phyloP scores from a whole-genome alignment of 192 early-diverging fungal genomes.

The Pilaira anomala region DNA sequence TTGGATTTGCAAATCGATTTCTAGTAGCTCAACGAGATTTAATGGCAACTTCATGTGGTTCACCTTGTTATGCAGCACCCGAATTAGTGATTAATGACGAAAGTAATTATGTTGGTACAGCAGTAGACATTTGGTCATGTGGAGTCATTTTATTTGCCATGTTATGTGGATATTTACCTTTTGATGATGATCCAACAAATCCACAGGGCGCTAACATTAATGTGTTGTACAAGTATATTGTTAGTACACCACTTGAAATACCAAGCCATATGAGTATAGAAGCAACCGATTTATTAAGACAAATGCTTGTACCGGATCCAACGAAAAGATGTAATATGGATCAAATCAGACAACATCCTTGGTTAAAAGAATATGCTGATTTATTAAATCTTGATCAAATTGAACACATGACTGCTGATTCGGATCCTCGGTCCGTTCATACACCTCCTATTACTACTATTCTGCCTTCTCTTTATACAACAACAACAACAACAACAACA shows the following conservation, averaged over 20 bases:
- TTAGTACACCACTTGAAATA: slow-evolving; percentile 75
- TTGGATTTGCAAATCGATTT: slow-evolving; percentile 95
- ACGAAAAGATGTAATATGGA: slow-evolving; percentile 64
- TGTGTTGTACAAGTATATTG: slow-evolving; percentile 77
- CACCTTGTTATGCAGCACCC: slow-evolving; percentile 97
- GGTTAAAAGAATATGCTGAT: slow-evolving; percentile 40
- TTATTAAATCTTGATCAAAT: slow-evolving; percentile 32
- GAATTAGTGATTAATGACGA: slow-evolving; percentile 95
- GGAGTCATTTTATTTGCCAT: slow-evolving; percentile 96
- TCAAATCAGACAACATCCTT: slow-evolving; percentile 68
- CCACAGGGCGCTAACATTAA: slow-evolving; percentile 86
- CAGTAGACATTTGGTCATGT: slow-evolving; percentile 97
- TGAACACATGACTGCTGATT: slow-evolving; percentile 6
- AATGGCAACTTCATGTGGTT: slow-evolving; percentile 91
- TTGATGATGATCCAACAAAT: slow-evolving; percentile 85
- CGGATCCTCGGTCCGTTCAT: slow-evolving; percentile 8
- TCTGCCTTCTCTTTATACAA: neutral
- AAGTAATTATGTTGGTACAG: slow-evolving; percentile 84
- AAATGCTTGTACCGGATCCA: slow-evolving; percentile 91
- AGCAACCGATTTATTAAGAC: slow-evolving; percentile 73
- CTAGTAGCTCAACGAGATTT: slow-evolving; percentile 63
- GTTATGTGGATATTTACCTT: slow-evolving; percentile 84
- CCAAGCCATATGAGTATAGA: slow-evolving; percentile 75
- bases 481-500: neutral
- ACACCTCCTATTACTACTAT: neutral